phyloP scores from a whole-genome alignment of 2,329 filamentous ascomycete genomes.

The Pseudogymnoascus sp. region DNA sequence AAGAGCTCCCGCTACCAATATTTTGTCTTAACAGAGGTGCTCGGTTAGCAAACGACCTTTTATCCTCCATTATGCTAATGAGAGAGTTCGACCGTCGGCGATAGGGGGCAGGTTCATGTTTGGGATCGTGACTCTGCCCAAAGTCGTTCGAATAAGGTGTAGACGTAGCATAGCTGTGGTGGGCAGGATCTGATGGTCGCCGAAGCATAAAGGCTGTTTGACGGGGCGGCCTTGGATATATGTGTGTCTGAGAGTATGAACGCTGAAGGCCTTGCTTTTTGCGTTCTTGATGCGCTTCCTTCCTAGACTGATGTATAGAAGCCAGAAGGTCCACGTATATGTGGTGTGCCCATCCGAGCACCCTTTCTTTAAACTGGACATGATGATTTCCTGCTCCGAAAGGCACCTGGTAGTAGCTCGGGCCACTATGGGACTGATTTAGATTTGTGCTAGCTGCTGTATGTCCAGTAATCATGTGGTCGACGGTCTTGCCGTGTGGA shows the following conservation, averaged over 20 bases:
- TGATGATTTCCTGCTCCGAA: slow-evolving; percentile 17
- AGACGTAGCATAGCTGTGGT: slow-evolving; percentile 1
- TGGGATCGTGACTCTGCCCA: neutral
- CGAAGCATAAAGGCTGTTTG: slow-evolving; percentile 23
- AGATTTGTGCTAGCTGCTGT: neutral
- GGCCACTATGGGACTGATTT: neutral
- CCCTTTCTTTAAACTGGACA: slow-evolving; percentile 59
- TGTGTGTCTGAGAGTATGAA: slow-evolving; percentile 42
- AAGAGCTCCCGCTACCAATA: neutral
- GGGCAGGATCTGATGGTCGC: slow-evolving; percentile 1
- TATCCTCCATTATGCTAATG: slow-evolving; percentile 10
- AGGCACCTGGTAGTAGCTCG: slow-evolving; percentile 4
- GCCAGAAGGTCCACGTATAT: slow-evolving; percentile 66
- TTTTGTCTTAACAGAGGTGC: neutral
- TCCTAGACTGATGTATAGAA: slow-evolving; percentile 56
- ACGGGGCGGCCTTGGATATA: slow-evolving; percentile 45
- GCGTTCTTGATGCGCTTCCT: slow-evolving; percentile 35
- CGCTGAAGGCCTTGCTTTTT: slow-evolving; percentile 29
- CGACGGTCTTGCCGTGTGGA: neutral
- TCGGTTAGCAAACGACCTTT: slow-evolving; percentile 5
- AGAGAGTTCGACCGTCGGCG: slow-evolving; percentile 8
- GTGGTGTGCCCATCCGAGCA: slow-evolving; percentile 62
- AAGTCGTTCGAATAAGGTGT: neutral
- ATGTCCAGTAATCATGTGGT: slow-evolving; percentile 4
- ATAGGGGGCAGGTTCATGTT: neutral